Base-by-base conservation (phyloP, 768 basidiomycete genomes). In the Zangia roseola region DNA sequence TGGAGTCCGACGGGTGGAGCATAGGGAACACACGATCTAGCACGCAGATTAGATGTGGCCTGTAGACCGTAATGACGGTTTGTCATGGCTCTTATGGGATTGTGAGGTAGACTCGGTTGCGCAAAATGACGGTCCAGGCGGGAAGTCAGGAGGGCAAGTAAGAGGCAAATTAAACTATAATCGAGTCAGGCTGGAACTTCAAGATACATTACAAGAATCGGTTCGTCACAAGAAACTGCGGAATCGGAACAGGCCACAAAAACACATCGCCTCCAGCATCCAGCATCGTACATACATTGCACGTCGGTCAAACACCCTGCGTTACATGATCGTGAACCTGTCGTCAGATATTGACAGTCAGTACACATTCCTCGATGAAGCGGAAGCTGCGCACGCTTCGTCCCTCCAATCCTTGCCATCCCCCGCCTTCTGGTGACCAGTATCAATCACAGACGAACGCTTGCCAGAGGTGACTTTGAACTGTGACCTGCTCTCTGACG, bases 391-490 rank as follows among this genome's bases (percentile, higher is more conserved):
- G 49, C 49, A 80, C 74, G 74, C 77, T 42, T 76, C 67, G 38
- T 77, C 80, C 40, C 73, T 69, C 84, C 84, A 86, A n/a, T 69
- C 74, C 42, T 73, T 61, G 9, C 78, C 78, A 8, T 63, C 50
- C 26, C 46, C 25, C 6, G 73, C 78, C 17, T 73, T 68, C 31
- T 78, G 77, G 49, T 86, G 79, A 0, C 88, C 86, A 34, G 74
- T 71, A 19, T 79, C 69, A 33, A 94, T 67, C 36, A 94, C 65
- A 36, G 84, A 87, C 40, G 88, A 71, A 24, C 84, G 75, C 71
- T 86, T 87, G 52, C 83, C 77, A 14, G 74, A 72, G 6, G 93
- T 85, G 30, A 95, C 78, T 71, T 90, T 89, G 77, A 95, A 93
- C 54, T 88, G 84, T 8, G 83, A 82, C 53, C 71, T 72, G 52